Evolutionary conservation across 73 alveolate genomes (phyloP).

Genomic region (Loxodes magnus): DNA sequence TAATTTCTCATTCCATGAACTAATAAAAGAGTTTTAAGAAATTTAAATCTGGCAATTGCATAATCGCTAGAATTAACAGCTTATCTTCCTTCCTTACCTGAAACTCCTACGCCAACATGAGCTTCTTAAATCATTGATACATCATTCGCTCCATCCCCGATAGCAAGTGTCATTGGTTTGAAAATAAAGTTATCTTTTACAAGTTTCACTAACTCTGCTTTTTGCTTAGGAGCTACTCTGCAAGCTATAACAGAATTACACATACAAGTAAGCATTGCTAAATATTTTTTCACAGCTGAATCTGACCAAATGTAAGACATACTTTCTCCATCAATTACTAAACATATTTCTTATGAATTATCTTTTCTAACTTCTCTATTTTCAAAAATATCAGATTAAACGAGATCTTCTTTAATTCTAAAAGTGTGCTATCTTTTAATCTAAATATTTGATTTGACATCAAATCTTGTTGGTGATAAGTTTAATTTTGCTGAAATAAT

Average conservation of each 20-base stretch:
- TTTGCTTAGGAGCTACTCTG: slow-evolving; percentile 47
- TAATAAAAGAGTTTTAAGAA: slow-evolving; percentile 30
- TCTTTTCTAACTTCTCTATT: no score
- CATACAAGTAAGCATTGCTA: slow-evolving; percentile 1
- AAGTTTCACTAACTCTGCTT: slow-evolving; percentile 44
- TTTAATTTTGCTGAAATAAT: no score
- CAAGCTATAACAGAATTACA: slow-evolving; percentile 42
- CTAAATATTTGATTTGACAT: no score
- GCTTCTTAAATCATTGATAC: slow-evolving; percentile 59
- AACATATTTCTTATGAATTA: no score
- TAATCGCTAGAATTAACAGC: slow-evolving; percentile 52
- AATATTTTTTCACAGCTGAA: neutral
- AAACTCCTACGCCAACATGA: slow-evolving; percentile 50
- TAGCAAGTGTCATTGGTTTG: slow-evolving; percentile 43
- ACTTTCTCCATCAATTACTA: slow-evolving; percentile 5
- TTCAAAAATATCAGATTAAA: no score
- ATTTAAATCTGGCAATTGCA: slow-evolving; percentile 41
- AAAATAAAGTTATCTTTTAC: slow-evolving; percentile 32
- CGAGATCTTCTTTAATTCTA: no score
- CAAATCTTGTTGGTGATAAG: no score
- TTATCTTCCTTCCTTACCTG: slow-evolving; percentile 43
- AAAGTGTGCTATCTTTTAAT: no score
- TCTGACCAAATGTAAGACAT: neutral
- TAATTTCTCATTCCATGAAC: slow-evolving; percentile 89
- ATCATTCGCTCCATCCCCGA: slow-evolving; percentile 61